Conservation (phyloP, 495 filamentous ascomycete genomes). For the Cairneyella variabilis region DNA sequence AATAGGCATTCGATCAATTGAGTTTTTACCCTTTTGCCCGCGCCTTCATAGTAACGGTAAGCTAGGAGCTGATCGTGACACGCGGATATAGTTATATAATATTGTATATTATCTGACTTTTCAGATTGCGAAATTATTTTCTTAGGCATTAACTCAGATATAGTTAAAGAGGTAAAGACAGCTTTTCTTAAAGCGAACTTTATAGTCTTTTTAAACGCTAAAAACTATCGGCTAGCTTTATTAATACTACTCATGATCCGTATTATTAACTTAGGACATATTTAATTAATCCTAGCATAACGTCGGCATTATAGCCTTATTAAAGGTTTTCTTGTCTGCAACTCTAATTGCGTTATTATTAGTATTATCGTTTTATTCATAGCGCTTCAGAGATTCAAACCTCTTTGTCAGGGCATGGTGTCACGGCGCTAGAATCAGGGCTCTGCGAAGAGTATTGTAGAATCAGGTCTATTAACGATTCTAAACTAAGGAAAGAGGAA, state of each 20-base stretch:
- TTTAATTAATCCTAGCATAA: conserved; percentile 74
- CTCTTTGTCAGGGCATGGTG: conserved; percentile 67
- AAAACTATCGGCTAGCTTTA: conserved; percentile 82
- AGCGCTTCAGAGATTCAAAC: conserved; percentile 74
- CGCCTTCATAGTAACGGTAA: too few species aligned
- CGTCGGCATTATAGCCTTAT: conserved; percentile 56
- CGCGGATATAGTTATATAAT: too few species aligned
- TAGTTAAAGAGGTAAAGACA: conserved; percentile 70
- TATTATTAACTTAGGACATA: conserved; percentile 74
- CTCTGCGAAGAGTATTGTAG: too few species aligned
- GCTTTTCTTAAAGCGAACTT: conserved; percentile 75
- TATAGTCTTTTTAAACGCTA: conserved; percentile 83
- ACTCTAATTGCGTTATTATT: conserved; percentile 89
- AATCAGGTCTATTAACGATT: too few species aligned
- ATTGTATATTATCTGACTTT: conserved; percentile 62
- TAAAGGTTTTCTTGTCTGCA: conserved; percentile 81
- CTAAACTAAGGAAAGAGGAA: too few species aligned
- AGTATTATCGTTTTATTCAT: conserved; percentile 86
- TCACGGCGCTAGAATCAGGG: conserved; percentile 83
- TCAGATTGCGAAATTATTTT: conserved; percentile 84
- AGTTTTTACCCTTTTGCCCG: too few species aligned
- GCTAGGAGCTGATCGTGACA: too few species aligned
- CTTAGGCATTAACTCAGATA: conserved; percentile 75
- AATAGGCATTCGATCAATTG: too few species aligned
- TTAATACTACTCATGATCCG: conserved; percentile 78